Percentiles rank a stretch among this genome's conserved stretches.
phyloP scores from a whole-genome alignment of 345 rosid species.

The Acer negundo region DNA sequence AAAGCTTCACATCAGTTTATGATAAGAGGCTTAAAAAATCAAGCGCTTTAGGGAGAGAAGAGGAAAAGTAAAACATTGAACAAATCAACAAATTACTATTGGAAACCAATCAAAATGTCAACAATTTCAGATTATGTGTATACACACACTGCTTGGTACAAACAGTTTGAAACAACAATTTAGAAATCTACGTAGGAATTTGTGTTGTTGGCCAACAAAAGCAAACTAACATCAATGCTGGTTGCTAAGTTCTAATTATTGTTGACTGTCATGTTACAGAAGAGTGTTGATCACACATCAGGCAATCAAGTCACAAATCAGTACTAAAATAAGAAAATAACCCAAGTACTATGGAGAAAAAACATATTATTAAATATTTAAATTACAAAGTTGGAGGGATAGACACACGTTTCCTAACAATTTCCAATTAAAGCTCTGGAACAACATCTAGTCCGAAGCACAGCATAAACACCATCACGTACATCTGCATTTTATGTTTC shows the following conservation, averaged over 20 bases:
- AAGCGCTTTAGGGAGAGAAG: background rate
- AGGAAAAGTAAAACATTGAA: background rate
- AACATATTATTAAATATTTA: no score
- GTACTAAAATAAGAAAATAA: no score
- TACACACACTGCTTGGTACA: background rate
- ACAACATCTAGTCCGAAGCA: no score
- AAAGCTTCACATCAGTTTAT: slow-evolving; percentile 5
- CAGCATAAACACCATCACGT: no score
- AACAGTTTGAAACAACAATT: background rate
- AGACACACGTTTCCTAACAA: no score
- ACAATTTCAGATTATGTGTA: background rate
- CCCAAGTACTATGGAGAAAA: no score
- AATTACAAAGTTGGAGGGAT: no score
- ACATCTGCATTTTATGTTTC: background rate
- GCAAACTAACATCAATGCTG: background rate
- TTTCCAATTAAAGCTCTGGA: no score
- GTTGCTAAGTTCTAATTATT: background rate
- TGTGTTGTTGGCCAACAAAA: background rate
- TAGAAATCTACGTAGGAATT: background rate
- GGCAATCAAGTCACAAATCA: no score
- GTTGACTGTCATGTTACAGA: background rate
- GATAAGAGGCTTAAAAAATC: background rate
- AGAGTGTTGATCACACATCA: no score
- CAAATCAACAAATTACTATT: background rate
- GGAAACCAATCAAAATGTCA: background rate